These are phyloP conservation scores for Wolfiporia cocos DNA, from an alignment of 1,284 basidiomycete genomes.

Conservation along the genomic window DNA sequence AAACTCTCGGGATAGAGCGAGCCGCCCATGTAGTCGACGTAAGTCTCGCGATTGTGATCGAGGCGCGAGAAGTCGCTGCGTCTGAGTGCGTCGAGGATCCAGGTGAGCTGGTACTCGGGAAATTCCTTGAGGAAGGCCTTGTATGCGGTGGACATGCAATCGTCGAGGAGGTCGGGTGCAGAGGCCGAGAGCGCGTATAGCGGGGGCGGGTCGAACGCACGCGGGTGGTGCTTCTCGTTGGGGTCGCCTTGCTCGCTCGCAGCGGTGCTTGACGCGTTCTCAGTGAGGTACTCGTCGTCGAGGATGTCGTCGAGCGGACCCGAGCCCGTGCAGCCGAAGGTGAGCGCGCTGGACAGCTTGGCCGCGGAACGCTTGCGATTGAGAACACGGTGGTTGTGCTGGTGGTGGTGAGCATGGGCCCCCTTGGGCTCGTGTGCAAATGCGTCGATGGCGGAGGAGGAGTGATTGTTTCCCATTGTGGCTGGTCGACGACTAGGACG, in stretches of 20 bases:
- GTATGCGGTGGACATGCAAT: slow-evolving; percentile 20
- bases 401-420: too few species aligned
- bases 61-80: slow-evolving; percentile 64
- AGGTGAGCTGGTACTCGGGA: slow-evolving; percentile 34
- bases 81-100: slow-evolving; percentile 58
- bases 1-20: slow-evolving; percentile 71
- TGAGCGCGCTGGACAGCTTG: slow-evolving; percentile 21
- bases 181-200: slow-evolving; percentile 22
- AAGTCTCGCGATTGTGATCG: slow-evolving; percentile 57
- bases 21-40: slow-evolving; percentile 82
- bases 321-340: slow-evolving; percentile 24
- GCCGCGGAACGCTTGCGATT: slow-evolving; percentile 24
- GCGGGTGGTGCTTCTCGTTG: slow-evolving; percentile 17
- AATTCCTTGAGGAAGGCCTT: slow-evolving; percentile 31
- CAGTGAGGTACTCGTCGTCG: slow-evolving; percentile 13
- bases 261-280: slow-evolving; percentile 12
- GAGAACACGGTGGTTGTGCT: too few species aligned
- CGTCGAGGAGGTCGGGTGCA: slow-evolving; percentile 23
- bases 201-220: slow-evolving; percentile 24
- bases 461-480: too few species aligned
- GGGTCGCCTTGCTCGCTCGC: slow-evolving; percentile 13
- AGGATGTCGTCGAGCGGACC: slow-evolving; percentile 15
- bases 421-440: too few species aligned
- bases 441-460: too few species aligned
- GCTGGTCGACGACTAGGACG: too few species aligned